Evolutionary conservation across 768 basidiomycete species (phyloP), one percentile per base, ranked within the genome.

Genomic region (Coprinopsis sp.): DNA sequence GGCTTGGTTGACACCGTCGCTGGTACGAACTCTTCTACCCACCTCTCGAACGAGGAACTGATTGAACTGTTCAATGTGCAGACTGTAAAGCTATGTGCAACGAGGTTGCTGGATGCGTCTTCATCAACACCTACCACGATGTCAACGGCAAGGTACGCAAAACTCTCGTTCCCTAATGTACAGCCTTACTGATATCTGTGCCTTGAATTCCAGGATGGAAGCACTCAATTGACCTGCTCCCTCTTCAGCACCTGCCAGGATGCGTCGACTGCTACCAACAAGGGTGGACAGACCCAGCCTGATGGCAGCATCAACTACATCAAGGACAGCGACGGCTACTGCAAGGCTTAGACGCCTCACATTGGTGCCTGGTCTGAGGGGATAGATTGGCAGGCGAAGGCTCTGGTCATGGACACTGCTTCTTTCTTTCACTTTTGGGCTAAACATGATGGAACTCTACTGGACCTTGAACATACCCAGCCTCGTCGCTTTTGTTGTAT

Each of bases 61-160:
- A 34, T 31, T 24, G 33, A 49, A 18, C 33, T 36, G 22, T 46
- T 22, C 18, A 1, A 14, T 16, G 23, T 33, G 7, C 31, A 75
- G 72, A 71, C 16, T 75, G 73, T 59, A 64, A 64, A 55, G 61
- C 66, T 6, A 73, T 73, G 69, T 75, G 73, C 50, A 61, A 71
- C 57, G 50, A 51, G 23, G 69, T 73, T 38, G 4, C 24, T 2
- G 68, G 66, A 14, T 75, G 73, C 57, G 57, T 46, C 11, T 75
- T 75, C 52, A 64, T 64, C 46, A 75, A 75, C 55, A 65, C 61
- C 30, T 75, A 72, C 53, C 65, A 70, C 53, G 73, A 75, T 50
- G 70, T 72, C 54, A 72, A 75, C 52, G 73, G 69, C 40, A 73
- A 73, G 69, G 64, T 18, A 33, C 6, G 39, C 42, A 37, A 8